A percentile compares a stretch with the other conserved stretches of the same genome.
Evolutionary conservation across 768 basidiomycete species (phyloP).

Genomic region (Tricholoma furcatifolium): DNA sequence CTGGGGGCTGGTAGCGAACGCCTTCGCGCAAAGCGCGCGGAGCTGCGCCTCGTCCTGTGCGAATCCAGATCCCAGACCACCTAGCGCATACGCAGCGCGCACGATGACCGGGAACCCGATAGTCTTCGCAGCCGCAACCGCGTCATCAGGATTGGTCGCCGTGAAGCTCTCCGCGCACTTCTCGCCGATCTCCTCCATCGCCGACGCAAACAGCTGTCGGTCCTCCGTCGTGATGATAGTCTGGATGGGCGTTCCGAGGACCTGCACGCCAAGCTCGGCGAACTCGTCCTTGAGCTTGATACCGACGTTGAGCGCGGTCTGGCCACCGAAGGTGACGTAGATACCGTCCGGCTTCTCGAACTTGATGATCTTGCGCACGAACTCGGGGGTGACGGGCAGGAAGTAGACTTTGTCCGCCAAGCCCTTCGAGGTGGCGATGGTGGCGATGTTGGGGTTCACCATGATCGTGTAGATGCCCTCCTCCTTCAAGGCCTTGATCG

Average conservation of each 20-base stretch:
- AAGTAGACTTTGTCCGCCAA: conserved; percentile 99
- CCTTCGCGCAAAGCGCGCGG: conserved; percentile 84
- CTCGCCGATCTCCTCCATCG: conserved; percentile 96
- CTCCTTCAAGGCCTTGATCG: conserved; percentile 98
- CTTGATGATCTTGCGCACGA: conserved; percentile 96
- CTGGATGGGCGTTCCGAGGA: conserved; percentile 94
- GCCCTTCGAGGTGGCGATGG: conserved; percentile 95
- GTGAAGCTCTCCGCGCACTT: conserved; percentile 89
- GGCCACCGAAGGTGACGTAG: conserved; percentile 97
- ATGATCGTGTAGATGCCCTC: conserved; percentile 99
- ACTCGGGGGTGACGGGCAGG: conserved; percentile 96
- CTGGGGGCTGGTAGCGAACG: conserved; percentile 97
- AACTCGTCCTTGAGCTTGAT: conserved; percentile 99
- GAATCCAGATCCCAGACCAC: conserved; percentile 94
- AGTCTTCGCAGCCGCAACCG: conserved; percentile 71
- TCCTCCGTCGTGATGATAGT: conserved; percentile 98
- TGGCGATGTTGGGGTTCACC: conserved; percentile 98
- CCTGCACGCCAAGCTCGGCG: conserved; percentile 81
- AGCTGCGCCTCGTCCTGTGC: conserved; percentile 94
- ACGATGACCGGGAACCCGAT: conserved; percentile 98
- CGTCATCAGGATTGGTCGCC: conserved; percentile 85
- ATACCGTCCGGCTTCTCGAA: conserved; percentile 99
- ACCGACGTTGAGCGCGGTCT: conserved; percentile 95
- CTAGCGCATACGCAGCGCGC: conserved; percentile 94
- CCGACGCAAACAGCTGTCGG: conserved; percentile 87